Percentiles rank a stretch among this genome's conserved stretches.
These are phyloP conservation scores for Cairneyella variabilis DNA, from an alignment of 495 filamentous ascomycete species.

Conservation along the genomic window DNA sequence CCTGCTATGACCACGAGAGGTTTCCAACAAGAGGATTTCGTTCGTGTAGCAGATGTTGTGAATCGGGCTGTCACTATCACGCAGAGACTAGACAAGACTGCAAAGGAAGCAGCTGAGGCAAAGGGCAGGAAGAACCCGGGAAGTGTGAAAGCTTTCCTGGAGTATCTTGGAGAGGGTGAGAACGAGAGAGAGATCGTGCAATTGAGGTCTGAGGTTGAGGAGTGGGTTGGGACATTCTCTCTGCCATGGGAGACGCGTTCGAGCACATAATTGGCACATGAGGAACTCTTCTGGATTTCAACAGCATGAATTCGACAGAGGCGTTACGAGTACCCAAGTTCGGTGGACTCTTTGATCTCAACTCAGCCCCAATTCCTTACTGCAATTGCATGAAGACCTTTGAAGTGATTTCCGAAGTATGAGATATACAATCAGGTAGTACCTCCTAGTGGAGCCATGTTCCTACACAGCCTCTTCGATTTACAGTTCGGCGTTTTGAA, in stretches of 20 bases:
- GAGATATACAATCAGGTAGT: too few relatives aligned
- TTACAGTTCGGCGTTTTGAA: too few relatives aligned
- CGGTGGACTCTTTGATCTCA: too few relatives aligned
- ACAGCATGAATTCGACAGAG: too few relatives aligned
- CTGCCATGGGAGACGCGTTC: slow-evolving; percentile 83
- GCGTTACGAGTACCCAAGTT: too few relatives aligned
- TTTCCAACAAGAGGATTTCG: slow-evolving; percentile 82
- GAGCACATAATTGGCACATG: too few relatives aligned
- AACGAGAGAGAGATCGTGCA: slow-evolving; percentile 81
- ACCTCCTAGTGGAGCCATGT: too few relatives aligned
- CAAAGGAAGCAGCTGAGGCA: slow-evolving; percentile 68
- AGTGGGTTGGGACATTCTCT: slow-evolving; percentile 92
- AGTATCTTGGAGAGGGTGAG: slow-evolving; percentile 78
- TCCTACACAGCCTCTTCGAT: too few relatives aligned
- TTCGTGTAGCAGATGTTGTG: slow-evolving; percentile 87
- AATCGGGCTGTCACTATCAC: slow-evolving; percentile 86
- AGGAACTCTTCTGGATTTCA: too few relatives aligned
- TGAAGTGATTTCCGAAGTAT: too few relatives aligned
- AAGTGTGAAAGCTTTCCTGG: slow-evolving; percentile 79
- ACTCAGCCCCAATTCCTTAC: too few relatives aligned
- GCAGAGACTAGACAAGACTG: slow-evolving; percentile 75
- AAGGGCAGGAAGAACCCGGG: slow-evolving; percentile 75
- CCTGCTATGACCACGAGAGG: slow-evolving; percentile 98
- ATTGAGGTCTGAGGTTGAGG: slow-evolving; percentile 83
- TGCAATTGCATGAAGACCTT: too few relatives aligned